Base-by-base conservation (phyloP, 129 eudicot species). In the Lactuca saligna region DNA sequence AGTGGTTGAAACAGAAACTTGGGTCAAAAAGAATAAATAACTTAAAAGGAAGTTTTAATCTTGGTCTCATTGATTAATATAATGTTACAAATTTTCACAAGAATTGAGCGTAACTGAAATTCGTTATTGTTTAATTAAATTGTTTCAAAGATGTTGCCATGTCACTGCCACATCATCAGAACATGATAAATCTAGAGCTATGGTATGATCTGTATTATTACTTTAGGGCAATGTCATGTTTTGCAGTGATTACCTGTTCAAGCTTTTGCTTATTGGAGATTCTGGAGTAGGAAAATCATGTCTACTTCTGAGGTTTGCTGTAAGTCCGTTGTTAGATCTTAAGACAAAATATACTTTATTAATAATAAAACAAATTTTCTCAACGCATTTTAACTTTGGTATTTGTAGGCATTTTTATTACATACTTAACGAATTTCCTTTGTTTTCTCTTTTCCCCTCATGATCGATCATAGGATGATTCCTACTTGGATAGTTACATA, bases 401-500 rank as follows among this genome's bases (percentile, higher is more conserved):
- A 17, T 1, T 68, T 35, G 4, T 29, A 20, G 12, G 12, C n/a
- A 16, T 68, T 33, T 42, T 34, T 42, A 12, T 55, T 7, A 5
- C 54, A 16, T 54, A 33, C 16, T 31, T 25, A 38, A 39, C 35
- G 35, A 49, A 65, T 42, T 8, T 35, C 2, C 2, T 15, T 65
- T 42, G 65, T 78, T 69, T 54, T 68, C 51, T 44, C n/a, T 68
- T 49, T 35, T 73, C 10, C 46, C 67, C 54, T 54, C 32, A 29
- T 64, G 70, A 65, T 81, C 68, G 70, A 65, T 81, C 70, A 68
- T 76, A 87, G 95, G 90, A 87, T 29, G 90, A 87, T 63, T 79
- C 90, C 17, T 87, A 84, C 75, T 81, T 82, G 80, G 95, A 87
- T 42, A 84, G 95, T 78, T 84, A 82, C 79, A 84, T 87, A 50